Base-by-base conservation (phyloP, 805 yeast genomes). In the Citeromyces nyonsensis region DNA sequence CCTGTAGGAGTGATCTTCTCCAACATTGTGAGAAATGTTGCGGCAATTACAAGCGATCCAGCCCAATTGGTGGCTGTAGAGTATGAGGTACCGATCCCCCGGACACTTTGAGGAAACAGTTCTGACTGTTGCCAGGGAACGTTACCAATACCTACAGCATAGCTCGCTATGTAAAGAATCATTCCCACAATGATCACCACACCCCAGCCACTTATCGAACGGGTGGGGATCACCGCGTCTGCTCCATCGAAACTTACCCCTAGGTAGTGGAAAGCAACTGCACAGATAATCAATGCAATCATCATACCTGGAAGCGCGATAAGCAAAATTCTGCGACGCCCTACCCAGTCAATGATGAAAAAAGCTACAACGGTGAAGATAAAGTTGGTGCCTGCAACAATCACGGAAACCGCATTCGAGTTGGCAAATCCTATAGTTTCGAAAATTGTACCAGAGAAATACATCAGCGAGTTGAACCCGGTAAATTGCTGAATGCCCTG, bases 71-170 rank as follows among this genome's bases (percentile, higher is more conserved):
- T 75, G 10, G 91, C 88, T 9, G 96, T 83, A 2, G 95, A 85
- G 46, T 72, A 77, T 36, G 94, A 82, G 7, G 85, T 75, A 38
- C 97, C 97, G 30, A 84, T 66, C 37, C 95, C 94, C 52, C 98
- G 73, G 24, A 88, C 95, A 39, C 74, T 70, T 63, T 86, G 94
- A 25, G 96, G 91, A 59, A 91, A 85, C 48, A 88, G 61, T 56
- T 88, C 98, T 36, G 88, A 79, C 50, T 91, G 96, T 51, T 88
- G 95, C 98, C 98, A 88, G 35, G 97, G 96, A 35, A 84, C 91
- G 53, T 88, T 86, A 57, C 98, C 98, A 43, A 86, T 82, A 43
- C 97, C 97, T 42, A 83, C 61, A 31, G 96, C 95, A 51, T 86
- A 88, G 34, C 78, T 73, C 3, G 94, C 95, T 30, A 86, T 95